Evolutionary conservation across 2,329 filamentous ascomycete species (phyloP).

Genomic region (Aureobasidium sp.): DNA sequence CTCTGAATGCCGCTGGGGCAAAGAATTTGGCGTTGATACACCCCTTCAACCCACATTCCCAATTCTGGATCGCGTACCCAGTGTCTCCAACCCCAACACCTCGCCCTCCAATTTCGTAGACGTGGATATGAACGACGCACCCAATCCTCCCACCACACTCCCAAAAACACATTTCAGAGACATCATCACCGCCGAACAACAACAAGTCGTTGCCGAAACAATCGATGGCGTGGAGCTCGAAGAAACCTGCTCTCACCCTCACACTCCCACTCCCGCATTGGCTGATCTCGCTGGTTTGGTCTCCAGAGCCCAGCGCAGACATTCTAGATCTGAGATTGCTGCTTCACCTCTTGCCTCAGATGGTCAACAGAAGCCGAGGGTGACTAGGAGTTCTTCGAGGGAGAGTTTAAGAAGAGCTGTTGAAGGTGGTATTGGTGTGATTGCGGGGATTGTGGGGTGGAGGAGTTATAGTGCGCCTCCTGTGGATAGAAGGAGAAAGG

Average conservation of each 20-base stretch:
- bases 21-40: slow-evolving; percentile 25
- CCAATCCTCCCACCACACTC: not conserved
- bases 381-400: not conserved
- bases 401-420: not conserved
- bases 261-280: not conserved
- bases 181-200: slow-evolving; percentile 21
- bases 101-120: not conserved
- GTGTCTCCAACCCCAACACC: not conserved
- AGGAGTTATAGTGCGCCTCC: not conserved
- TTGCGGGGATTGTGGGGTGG: not conserved
- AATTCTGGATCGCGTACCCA: not conserved
- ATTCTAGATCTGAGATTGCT: not conserved
- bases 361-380: not conserved
- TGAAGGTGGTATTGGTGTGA: not conserved
- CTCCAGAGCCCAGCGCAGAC: not conserved
- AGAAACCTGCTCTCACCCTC: not conserved
- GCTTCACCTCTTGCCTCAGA: not conserved
- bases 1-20: slow-evolving; percentile 39
- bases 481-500: not conserved
- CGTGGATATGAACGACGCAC: not conserved
- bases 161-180: slow-evolving; percentile 25
- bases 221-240: not conserved
- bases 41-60: slow-evolving; percentile 16
- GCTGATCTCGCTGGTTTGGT: not conserved
- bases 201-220: not conserved